phyloP scores from a whole-genome alignment of 495 filamentous ascomycete species.

The Penicillium silybi region DNA sequence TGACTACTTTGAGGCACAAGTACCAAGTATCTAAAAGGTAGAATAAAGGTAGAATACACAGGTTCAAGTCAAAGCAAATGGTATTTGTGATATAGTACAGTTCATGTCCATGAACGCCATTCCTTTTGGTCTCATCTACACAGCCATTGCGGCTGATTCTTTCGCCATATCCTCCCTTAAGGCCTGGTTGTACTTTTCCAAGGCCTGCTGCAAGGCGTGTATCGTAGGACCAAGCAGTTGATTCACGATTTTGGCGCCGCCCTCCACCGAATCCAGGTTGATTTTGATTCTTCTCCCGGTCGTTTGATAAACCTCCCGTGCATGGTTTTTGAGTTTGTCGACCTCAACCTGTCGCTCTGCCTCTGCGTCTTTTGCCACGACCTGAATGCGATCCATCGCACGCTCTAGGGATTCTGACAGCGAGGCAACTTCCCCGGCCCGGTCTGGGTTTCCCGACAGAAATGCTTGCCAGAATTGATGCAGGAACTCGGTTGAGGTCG shows the following conservation, averaged over 20 bases:
- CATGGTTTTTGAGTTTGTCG: slow-evolving; percentile 59
- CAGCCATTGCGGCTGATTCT: slow-evolving; percentile 24
- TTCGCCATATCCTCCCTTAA: slow-evolving; percentile 51
- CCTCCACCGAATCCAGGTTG: slow-evolving; percentile 60
- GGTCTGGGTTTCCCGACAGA: slow-evolving; percentile 73
- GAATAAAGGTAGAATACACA: not conserved
- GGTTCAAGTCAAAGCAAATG: not conserved
- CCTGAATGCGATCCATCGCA: slow-evolving; percentile 73
- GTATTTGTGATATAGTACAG: slow-evolving; percentile 13
- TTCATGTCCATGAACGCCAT: slow-evolving; percentile 10
- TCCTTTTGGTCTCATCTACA: slow-evolving; percentile 7
- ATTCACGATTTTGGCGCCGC: slow-evolving; percentile 72
- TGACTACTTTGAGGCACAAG: too few relatives aligned
- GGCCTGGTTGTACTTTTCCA: slow-evolving; percentile 58
- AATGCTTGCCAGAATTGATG: slow-evolving; percentile 93
- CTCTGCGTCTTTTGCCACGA: slow-evolving; percentile 78
- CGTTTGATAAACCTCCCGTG: slow-evolving; percentile 58
- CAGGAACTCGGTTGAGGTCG: slow-evolving; percentile 91
- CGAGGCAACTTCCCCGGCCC: slow-evolving; percentile 69
- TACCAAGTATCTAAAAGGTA: too few relatives aligned
- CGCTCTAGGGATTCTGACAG: slow-evolving; percentile 73
- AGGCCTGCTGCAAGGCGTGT: slow-evolving; percentile 60
- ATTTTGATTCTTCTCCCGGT: slow-evolving; percentile 67
- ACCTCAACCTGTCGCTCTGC: slow-evolving; percentile 58
- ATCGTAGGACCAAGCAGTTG: slow-evolving; percentile 70